Conservation (phyloP, 2,329 filamentous ascomycete genomes). For the Parasarocladium wereldwijsianum region DNA sequence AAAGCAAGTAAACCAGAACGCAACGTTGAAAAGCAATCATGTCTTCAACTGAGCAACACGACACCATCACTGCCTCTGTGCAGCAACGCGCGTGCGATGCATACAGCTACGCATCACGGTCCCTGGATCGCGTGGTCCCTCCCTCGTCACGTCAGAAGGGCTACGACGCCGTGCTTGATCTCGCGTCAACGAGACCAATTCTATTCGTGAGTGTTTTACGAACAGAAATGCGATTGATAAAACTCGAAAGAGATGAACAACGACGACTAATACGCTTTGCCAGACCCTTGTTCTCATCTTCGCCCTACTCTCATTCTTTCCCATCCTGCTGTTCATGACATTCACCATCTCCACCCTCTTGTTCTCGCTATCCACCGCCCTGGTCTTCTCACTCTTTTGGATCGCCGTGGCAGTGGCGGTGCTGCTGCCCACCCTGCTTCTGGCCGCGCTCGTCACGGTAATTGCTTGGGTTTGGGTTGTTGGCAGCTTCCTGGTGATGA, state of each 20-base stretch:
- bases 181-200: conserved; percentile 50
- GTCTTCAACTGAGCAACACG: conserved; percentile 6
- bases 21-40: neutral
- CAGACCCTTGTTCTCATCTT: conserved; percentile 57
- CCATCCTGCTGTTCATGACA: conserved; percentile 51
- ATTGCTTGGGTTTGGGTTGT: conserved; percentile 56
- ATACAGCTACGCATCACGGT: conserved; percentile 25
- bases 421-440: conserved; percentile 52
- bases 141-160: conserved; percentile 44
- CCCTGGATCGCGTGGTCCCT: conserved; percentile 37
- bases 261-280: neutral
- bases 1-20: too few species aligned
- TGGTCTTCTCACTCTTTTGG: conserved; percentile 55
- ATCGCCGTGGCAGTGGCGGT: conserved; percentile 51
- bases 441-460: conserved; percentile 46
- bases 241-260: too few species aligned
- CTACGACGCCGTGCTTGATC: conserved; percentile 35
- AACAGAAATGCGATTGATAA: too few species aligned
- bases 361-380: conserved; percentile 45
- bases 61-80: conserved; percentile 12
- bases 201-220: conserved; percentile 42
- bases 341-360: conserved; percentile 49
- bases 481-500: conserved; percentile 36
- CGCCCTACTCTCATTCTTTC: conserved; percentile 48
- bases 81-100: conserved; percentile 20